phyloP scores from a whole-genome alignment of 73 alveolate species.

The Paramecium octaurelia region DNA sequence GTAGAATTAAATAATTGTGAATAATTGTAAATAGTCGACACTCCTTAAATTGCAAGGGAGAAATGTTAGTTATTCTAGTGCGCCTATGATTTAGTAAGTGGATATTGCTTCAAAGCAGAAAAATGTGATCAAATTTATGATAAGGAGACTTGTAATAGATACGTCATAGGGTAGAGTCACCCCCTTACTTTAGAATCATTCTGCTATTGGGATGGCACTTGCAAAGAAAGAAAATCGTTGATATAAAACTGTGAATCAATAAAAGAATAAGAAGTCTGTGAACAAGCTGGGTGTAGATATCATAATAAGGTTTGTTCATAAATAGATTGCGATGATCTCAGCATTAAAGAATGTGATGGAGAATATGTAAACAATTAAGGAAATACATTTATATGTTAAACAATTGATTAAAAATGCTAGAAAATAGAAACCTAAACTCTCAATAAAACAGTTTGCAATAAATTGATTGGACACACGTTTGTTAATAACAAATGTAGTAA shows the following conservation, averaged over 20 bases:
- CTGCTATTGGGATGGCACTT: not conserved
- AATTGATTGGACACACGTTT: constrained; percentile 1
- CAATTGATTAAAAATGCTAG: not conserved
- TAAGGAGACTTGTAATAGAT: not conserved
- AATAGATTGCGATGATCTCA: not conserved
- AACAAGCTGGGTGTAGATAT: not conserved
- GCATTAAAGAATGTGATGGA: not conserved
- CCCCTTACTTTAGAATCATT: not conserved
- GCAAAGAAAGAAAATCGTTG: not conserved
- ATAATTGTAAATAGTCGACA: not conserved
- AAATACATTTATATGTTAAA: not conserved
- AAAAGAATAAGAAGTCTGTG: not conserved
- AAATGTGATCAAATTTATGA: not conserved
- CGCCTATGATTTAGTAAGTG: constrained; percentile 23
- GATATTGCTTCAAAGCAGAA: constrained; percentile 13
- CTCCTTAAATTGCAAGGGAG: not conserved
- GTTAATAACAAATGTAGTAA: not conserved
- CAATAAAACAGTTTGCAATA: not conserved
- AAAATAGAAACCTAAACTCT: not conserved
- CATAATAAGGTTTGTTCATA: not conserved
- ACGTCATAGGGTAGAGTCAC: not conserved
- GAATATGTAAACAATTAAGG: constrained; percentile 2
- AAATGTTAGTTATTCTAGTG: constrained; percentile 9
- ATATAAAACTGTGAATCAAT: not conserved
- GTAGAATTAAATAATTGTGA: not conserved